Base-by-base conservation (phyloP, 441 rosid genomes). In the Geranium incanum region DNA sequence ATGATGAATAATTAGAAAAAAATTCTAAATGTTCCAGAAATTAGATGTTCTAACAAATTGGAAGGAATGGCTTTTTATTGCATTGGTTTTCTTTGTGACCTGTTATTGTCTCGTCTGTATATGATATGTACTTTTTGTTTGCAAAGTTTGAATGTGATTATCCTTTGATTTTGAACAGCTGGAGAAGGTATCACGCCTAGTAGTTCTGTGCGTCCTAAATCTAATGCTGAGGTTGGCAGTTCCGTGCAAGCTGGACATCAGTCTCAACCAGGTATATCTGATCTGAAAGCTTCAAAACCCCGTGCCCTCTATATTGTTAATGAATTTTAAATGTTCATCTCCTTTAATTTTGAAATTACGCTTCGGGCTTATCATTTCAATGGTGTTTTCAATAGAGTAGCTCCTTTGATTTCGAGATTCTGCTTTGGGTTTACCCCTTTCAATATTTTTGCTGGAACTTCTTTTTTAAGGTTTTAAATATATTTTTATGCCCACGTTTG, bases 141-240 rank as follows among this genome's bases (percentile, higher is more conserved):
- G 59, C 59, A 50, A 50, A 50, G 59, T 50, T 50, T 50, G 59
- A 50, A 50, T 50, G 3, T 4, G 59, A 7, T 13, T n/a, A 16
- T 50, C 19, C 59, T 50, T 50, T 16, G 19, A 50, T 50, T 50
- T 50, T 50, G 0, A 50, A 50, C 5, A 50, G 5, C 18, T 50
- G 59, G 59, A 18, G 15, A 16, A 50, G 59, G 59, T 50, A 19
- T 50, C 59, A 50, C 18, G 11, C 36, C 36, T 21, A 23, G 66
- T 23, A 60, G 9, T 60, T 2, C 66, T 60, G n/a, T 60, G 36
- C 36, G 66, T 21, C 66, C 66, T 60, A 60, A 60, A 19, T 33
- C 36, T 60, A 36, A 55, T 28, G 33, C 33, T 28, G 33, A 28
- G 48, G 48, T 7, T 8, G 48, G 52, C n/a, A 45, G 15, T 2